phyloP scores from a whole-genome alignment of 441 rosid species.

The Erodium moschatum region DNA sequence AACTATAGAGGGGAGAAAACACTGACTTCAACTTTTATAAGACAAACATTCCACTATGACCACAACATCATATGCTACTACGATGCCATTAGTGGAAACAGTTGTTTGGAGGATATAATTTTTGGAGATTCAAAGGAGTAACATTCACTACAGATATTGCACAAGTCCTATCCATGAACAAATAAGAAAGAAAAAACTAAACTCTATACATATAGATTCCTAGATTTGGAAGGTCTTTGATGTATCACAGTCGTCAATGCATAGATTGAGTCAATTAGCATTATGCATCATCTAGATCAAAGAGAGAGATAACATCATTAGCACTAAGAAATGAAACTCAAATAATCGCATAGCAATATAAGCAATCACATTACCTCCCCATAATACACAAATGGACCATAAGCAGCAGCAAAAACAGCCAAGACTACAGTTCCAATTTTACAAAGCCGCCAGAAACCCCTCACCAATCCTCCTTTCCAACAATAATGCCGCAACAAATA shows the following conservation, averaged over 20 bases:
- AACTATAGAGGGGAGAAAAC: background rate
- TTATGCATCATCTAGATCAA: background rate
- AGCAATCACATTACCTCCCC: slow-evolving; percentile 47
- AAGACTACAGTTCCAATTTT: slow-evolving; percentile 52
- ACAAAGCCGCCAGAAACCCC: slow-evolving; percentile 44
- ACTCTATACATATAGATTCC: no score
- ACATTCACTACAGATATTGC: background rate
- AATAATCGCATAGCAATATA: slow-evolving; percentile 2
- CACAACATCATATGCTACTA: background rate
- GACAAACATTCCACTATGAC: background rate
- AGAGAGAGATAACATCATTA: background rate
- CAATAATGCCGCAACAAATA: slow-evolving; percentile 80
- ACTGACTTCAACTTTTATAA: background rate
- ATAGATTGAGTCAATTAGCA: background rate
- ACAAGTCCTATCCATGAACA: background rate
- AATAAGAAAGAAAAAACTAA: no score
- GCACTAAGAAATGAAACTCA: background rate
- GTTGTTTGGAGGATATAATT: background rate
- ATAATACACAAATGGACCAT: slow-evolving; percentile 62
- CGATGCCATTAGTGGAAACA: background rate
- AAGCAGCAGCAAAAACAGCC: slow-evolving; percentile 56
- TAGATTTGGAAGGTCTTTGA: no score
- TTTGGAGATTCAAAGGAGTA: background rate
- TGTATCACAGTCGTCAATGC: no score
- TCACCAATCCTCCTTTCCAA: slow-evolving; percentile 38